Percentiles rank a stretch among this genome's conserved stretches.
phyloP scores from a whole-genome alignment of 768 basidiomycete genomes.

The Sporobolomyces roseus region DNA sequence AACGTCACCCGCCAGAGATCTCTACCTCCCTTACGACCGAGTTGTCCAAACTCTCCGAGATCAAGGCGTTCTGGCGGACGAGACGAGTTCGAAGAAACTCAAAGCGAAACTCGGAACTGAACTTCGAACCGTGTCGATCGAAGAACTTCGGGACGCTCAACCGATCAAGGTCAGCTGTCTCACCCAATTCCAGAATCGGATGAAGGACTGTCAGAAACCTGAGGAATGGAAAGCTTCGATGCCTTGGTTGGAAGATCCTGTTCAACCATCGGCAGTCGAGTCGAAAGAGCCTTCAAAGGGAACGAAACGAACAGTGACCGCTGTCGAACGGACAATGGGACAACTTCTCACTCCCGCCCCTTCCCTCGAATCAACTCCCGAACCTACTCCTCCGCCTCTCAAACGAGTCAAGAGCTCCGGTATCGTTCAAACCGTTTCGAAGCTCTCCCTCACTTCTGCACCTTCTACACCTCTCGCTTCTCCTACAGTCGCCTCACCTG shows the following conservation, averaged over 20 bases:
- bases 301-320: constrained; percentile 2
- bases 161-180: background rate
- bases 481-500: background rate
- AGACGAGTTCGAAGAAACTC: background rate
- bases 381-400: constrained; percentile 14
- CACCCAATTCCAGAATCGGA: background rate
- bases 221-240: background rate
- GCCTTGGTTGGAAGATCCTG: background rate
- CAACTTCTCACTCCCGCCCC: constrained; percentile 12
- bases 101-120: background rate
- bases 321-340: background rate
- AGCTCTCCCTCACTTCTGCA: constrained; percentile 3
- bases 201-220: background rate
- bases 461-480: background rate
- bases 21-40: background rate
- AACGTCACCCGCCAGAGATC: too few species aligned
- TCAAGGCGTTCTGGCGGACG: background rate
- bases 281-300: background rate
- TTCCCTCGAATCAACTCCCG: constrained; percentile 21
- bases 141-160: background rate
- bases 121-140: background rate
- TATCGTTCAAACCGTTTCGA: background rate
- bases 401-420: constrained; percentile 2
- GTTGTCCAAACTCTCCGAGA: background rate
- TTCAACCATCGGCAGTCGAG: background rate